phyloP scores from a whole-genome alignment of 1,284 basidiomycete genomes.

The Ganoderma meredithae region DNA sequence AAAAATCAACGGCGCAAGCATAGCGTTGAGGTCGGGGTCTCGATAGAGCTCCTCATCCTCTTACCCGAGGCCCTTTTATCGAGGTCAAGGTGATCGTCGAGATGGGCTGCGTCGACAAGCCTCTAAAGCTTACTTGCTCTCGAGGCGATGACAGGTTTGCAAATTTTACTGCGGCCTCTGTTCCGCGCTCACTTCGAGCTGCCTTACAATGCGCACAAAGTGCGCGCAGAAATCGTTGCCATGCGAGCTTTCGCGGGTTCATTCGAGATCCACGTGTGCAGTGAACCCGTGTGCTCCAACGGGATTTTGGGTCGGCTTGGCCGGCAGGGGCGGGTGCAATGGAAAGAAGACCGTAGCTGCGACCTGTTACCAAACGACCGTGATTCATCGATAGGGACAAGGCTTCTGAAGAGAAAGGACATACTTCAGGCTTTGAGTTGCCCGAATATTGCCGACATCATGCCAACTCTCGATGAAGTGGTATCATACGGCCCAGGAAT shows the following conservation, averaged over 20 bases:
- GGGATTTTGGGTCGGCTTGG: not conserved
- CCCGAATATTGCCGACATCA: not conserved
- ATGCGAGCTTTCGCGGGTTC: not conserved
- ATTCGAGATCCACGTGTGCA: not conserved
- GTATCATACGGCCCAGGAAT: not conserved
- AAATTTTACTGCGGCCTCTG: not conserved
- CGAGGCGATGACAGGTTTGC: slow-evolving; percentile 1
- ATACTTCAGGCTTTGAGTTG: not conserved
- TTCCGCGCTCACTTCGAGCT: not conserved
- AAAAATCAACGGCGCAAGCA: not conserved
- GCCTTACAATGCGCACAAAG: not conserved
- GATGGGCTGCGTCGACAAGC: not conserved
- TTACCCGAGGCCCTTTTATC: not conserved
- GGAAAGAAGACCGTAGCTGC: not conserved
- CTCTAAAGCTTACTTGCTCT: not conserved
- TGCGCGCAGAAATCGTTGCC: not conserved
- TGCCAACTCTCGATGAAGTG: not conserved
- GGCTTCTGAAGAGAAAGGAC: not conserved
- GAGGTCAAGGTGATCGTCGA: not conserved
- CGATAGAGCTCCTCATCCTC: not conserved
- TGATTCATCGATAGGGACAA: not conserved
- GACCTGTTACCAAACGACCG: not conserved
- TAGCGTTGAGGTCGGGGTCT: not conserved
- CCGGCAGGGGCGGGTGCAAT: not conserved
- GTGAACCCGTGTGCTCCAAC: not conserved